Base-by-base conservation (phyloP, 2,329 filamentous ascomycete genomes). In the Colletotrichum endophyticum region DNA sequence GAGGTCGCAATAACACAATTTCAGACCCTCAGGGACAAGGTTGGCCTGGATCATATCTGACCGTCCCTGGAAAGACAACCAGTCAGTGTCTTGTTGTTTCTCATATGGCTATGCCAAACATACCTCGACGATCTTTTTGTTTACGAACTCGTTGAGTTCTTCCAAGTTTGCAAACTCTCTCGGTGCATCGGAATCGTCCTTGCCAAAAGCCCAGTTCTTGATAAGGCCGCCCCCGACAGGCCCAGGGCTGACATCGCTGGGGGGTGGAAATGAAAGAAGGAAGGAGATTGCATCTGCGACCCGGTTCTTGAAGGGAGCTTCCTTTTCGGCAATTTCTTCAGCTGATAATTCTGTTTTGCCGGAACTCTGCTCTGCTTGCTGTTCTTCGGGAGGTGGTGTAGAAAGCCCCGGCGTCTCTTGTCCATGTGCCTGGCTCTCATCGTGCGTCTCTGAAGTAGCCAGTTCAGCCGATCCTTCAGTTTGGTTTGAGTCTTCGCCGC, bases 81-180 rank as follows among this genome's bases (percentile, higher is more conserved):
- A n/a, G 57, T 61, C 28, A 61, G 28, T 61, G 8, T 30, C 27
- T 30, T 7, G 16, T 19, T 12, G 5, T 27, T 0, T 28, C 7
- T 11, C 8, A n/a, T 28, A n/a, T 6, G 0, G 0, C 0, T 15
- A 19, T 25, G 53, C 13, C 1, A 6, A 0, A 49, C 44, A 59
- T 61, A 61, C 57, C 57, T 61, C 19, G 6, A 25, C 19, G 7
- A 61, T 61, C 5, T 61, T 61, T 7, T 7, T 30, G 25, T 61
- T 61, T 11, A 61, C 28, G 5, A 61, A 61, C 2, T 30, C 27
- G 8, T 61, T 28, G 16, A 61, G 57, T 16, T 61, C 57, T 19
- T 61, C 16, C 27, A 61, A 28, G 57, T 9, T 32, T 19, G 57
- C 27, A 30, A 61, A 61, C 57, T 61, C 57, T 30, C 27, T 61